These are phyloP conservation scores for Takakia lepidozioides DNA, from an alignment of 225 moss, liverwort and hornwort species.

Conservation along the genomic window DNA sequence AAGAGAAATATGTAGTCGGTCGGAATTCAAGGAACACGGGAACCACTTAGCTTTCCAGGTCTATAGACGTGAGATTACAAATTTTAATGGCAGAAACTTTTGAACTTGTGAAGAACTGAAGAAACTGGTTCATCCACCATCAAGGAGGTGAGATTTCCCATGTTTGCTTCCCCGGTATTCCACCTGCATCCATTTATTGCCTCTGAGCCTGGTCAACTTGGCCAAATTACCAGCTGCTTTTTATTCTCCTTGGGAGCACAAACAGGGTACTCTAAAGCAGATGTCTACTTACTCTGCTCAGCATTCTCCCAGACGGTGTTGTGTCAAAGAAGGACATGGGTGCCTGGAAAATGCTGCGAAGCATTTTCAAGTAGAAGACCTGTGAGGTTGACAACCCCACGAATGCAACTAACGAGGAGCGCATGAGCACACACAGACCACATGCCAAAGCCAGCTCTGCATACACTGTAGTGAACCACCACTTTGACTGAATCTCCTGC, in stretches of 20 bases:
- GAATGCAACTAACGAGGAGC: slow-evolving; percentile 13
- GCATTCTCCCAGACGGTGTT: slow-evolving; percentile 42
- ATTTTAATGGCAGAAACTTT: too few species aligned
- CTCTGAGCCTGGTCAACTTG: background rate
- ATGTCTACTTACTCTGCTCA: slow-evolving; percentile 30
- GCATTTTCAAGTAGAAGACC: slow-evolving; percentile 48
- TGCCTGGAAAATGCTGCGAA: slow-evolving; percentile 46
- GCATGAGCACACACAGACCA: slow-evolving; percentile 23
- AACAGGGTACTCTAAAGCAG: too few species aligned
- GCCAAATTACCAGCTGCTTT: background rate
- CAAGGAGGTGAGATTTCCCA: too few species aligned
- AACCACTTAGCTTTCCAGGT: too few species aligned
- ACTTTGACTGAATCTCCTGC: slow-evolving; percentile 7
- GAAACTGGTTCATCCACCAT: too few species aligned
- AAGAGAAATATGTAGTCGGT: too few species aligned
- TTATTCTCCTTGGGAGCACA: background rate
- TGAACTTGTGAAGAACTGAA: too few species aligned
- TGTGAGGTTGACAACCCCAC: slow-evolving; percentile 39
- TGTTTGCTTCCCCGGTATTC: too few species aligned
- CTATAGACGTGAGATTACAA: too few species aligned
- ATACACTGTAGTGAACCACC: slow-evolving; percentile 22
- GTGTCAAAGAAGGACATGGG: slow-evolving; percentile 62
- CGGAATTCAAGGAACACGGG: too few species aligned
- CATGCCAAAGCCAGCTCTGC: slow-evolving; percentile 24
- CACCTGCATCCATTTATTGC: too few species aligned